Conservation (phyloP, 805 yeast species). For the Torulaspora franciscae region DNA sequence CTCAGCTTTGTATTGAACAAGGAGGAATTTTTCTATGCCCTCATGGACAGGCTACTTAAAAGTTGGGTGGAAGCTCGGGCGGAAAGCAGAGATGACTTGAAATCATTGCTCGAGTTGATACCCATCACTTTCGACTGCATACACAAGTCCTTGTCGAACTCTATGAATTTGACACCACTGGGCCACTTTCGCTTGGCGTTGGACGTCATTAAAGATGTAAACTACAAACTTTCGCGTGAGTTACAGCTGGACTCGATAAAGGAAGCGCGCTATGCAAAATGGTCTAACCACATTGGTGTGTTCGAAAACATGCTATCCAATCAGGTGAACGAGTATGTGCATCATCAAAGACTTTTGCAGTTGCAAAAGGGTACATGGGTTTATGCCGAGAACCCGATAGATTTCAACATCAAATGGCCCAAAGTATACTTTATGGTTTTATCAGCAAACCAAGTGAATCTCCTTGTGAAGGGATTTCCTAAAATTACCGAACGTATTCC, state of each 20-base stretch:
- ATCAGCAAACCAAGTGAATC: conserved; percentile 59
- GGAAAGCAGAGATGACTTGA: conserved; percentile 49
- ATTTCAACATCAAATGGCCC: conserved; percentile 26
- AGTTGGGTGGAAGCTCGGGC: conserved; percentile 57
- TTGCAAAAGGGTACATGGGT: conserved; percentile 81
- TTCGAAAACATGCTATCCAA: conserved; percentile 48
- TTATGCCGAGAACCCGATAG: conserved; percentile 52
- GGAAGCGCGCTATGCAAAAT: conserved; percentile 35
- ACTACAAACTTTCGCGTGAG: conserved; percentile 49
- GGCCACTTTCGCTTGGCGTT: conserved; percentile 10
- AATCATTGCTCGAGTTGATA: conserved; percentile 46
- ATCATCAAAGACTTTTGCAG: conserved; percentile 67
- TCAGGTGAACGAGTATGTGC: conserved; percentile 66
- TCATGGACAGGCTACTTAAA: conserved; percentile 53
- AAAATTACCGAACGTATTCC: conserved; percentile 48
- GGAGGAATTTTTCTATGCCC: conserved; percentile 50
- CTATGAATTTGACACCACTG: conserved; percentile 11
- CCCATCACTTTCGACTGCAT: conserved; percentile 38
- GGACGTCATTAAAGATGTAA: conserved; percentile 37
- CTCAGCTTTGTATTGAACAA: conserved; percentile 37
- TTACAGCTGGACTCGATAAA: conserved; percentile 48
- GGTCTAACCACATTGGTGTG: conserved; percentile 44
- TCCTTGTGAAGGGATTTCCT: conserved; percentile 57
- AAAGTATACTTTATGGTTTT: conserved; percentile 53
- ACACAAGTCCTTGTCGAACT: conserved; percentile 25